phyloP scores from a whole-genome alignment of 208 protist species.

The Leishmania gerbilli region DNA sequence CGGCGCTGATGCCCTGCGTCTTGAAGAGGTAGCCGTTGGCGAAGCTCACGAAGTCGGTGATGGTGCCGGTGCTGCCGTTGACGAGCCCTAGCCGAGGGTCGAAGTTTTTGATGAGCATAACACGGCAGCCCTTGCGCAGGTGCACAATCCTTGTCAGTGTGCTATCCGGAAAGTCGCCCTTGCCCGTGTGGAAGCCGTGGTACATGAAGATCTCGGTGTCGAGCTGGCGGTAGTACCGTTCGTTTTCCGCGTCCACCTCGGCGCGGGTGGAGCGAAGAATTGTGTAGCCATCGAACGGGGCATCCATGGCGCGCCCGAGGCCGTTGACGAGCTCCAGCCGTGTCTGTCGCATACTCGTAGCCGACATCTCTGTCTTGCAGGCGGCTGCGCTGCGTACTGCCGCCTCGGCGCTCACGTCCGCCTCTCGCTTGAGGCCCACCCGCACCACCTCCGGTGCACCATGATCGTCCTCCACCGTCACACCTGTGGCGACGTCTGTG shows the following conservation, averaged over 20 bases:
- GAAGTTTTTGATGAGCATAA: constrained; percentile 91
- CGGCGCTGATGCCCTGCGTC: constrained; percentile 25
- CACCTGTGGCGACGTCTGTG: background rate
- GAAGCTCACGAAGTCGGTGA: constrained; percentile 68
- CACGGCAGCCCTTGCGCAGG: constrained; percentile 75
- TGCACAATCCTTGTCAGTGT: constrained; percentile 42
- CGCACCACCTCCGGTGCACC: background rate
- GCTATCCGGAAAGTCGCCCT: constrained; percentile 39
- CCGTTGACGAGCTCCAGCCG: constrained; percentile 31
- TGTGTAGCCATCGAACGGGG: constrained; percentile 63
- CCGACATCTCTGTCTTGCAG: background rate
- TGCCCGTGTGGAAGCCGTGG: constrained; percentile 50
- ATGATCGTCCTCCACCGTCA: constrained; percentile 3
- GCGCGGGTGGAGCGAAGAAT: constrained; percentile 59
- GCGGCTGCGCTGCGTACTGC: background rate
- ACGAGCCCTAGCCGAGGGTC: constrained; percentile 63
- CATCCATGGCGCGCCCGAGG: constrained; percentile 17
- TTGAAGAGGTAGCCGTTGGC: constrained; percentile 38
- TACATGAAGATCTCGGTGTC: constrained; percentile 51
- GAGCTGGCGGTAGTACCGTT: constrained; percentile 57
- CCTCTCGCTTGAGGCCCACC: constrained; percentile 11
- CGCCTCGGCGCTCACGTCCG: background rate
- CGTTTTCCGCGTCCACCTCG: constrained; percentile 73
- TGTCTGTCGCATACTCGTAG: background rate
- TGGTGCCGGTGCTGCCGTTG: constrained; percentile 80